Conservation (phyloP, 257 asterid genomes). For the Ehretia macrophylla region DNA sequence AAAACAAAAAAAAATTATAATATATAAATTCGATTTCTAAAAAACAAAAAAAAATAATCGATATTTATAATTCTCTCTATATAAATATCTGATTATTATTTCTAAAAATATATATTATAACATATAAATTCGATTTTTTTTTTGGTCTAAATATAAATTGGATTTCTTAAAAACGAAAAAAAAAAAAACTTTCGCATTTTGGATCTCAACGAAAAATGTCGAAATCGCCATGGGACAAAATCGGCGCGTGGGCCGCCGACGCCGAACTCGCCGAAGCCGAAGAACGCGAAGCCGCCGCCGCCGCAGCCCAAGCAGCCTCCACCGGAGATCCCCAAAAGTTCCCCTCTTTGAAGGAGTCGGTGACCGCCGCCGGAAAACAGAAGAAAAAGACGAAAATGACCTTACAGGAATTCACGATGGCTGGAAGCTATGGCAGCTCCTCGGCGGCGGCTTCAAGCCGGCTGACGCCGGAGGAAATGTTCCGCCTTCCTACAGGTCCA, state of each 20-base stretch:
- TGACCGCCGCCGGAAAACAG: constrained; percentile 52
- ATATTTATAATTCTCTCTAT: no score
- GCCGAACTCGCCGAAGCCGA: constrained; percentile 89
- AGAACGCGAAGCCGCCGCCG: constrained; percentile 59
- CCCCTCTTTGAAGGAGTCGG: constrained; percentile 72
- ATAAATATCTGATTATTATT: no score
- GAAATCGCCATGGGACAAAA: constrained; percentile 90
- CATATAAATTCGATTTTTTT: no score
- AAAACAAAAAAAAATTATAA: no score
- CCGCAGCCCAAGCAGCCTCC: constrained; percentile 22
- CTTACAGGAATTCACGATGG: constrained; percentile 66
- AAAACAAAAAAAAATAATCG: no score
- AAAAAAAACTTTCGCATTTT: no score
- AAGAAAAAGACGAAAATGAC: constrained; percentile 83
- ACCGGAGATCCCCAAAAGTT: constrained; percentile 24
- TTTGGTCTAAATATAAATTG: no score
- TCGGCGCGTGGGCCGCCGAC: constrained; percentile 97
- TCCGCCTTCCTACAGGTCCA: constrained; percentile 90
- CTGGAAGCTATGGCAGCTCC: neutral
- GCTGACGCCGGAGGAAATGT: constrained; percentile 67
- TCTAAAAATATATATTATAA: no score
- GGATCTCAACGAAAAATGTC: no score
- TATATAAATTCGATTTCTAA: no score
- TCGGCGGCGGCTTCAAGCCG: constrained; percentile 17
- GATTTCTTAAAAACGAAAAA: no score